These are phyloP conservation scores for Hericium erinaceus DNA, from an alignment of 768 basidiomycete genomes.

Conservation along the genomic window DNA sequence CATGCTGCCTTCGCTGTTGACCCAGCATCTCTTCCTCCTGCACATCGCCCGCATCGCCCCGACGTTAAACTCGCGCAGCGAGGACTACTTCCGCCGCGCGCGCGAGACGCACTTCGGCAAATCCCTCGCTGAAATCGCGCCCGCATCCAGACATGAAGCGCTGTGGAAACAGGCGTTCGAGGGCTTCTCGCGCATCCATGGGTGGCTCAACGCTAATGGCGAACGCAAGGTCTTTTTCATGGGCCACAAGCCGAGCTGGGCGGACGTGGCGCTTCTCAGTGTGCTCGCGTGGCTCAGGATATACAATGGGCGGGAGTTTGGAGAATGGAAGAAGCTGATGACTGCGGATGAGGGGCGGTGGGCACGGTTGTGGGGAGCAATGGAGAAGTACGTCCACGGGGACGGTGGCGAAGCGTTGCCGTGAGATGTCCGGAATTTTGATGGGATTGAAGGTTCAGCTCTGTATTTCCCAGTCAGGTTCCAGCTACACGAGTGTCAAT, in stretches of 20 bases:
- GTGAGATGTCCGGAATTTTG: too few species aligned
- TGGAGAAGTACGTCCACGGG: not conserved
- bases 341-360: not conserved
- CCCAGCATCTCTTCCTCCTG: not conserved
- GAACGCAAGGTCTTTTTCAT: not conserved
- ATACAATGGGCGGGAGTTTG: not conserved
- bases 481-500: too few species aligned
- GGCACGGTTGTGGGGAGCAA: not conserved
- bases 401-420: too few species aligned
- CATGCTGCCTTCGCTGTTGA: not conserved
- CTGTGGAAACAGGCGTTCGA: not conserved
- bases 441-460: too few species aligned
- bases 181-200: not conserved
- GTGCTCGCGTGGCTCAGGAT: not conserved
- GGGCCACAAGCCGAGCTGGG: not conserved
- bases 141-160: not conserved
- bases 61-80: not conserved
- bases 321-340: not conserved
- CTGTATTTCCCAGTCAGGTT: too few species aligned
- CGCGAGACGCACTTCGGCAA: not conserved
- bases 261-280: not conserved
- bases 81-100: not conserved
- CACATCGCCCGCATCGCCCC: not conserved
- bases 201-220: not conserved
- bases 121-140: not conserved